Conservation (phyloP, 495 filamentous ascomycete species). For the Clavariopsis aquatica region DNA sequence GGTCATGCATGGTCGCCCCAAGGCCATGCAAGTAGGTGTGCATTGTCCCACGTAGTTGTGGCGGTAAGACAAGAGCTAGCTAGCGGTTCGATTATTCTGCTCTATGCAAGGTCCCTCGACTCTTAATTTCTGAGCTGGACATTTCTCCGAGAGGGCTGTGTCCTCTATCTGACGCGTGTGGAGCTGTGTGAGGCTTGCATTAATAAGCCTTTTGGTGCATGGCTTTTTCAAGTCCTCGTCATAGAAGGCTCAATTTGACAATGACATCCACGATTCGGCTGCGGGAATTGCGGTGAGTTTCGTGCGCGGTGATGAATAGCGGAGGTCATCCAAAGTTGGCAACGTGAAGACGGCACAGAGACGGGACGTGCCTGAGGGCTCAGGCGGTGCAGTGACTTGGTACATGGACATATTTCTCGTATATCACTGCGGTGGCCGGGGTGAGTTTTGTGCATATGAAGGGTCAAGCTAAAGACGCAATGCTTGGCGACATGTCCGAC, state of each 20-base stretch:
- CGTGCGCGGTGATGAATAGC: conserved; percentile 1
- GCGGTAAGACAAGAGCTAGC: too few species aligned
- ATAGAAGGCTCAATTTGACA: not conserved
- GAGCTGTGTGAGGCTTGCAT: not conserved
- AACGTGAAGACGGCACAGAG: not conserved
- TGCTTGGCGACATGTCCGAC: too few species aligned
- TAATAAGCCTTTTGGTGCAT: not conserved
- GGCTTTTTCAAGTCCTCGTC: not conserved
- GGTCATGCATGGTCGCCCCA: not conserved
- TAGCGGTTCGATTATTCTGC: too few species aligned
- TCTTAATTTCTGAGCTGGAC: not conserved
- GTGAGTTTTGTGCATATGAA: too few species aligned
- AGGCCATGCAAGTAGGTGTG: not conserved
- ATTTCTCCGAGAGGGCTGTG: not conserved
- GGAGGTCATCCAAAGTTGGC: not conserved
- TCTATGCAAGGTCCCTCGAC: too few species aligned
- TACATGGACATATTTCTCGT: too few species aligned
- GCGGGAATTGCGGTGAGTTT: conserved; percentile 27
- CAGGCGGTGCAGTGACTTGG: too few species aligned
- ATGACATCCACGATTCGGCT: conserved; percentile 14
- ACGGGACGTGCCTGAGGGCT: not conserved
- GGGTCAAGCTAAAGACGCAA: too few species aligned
- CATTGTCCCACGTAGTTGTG: not conserved
- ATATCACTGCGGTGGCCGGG: too few species aligned
- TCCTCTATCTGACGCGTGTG: not conserved